These are phyloP conservation scores for Metarhizium guizhouense DNA, from an alignment of 2,329 filamentous ascomycete genomes.

Conservation along the genomic window DNA sequence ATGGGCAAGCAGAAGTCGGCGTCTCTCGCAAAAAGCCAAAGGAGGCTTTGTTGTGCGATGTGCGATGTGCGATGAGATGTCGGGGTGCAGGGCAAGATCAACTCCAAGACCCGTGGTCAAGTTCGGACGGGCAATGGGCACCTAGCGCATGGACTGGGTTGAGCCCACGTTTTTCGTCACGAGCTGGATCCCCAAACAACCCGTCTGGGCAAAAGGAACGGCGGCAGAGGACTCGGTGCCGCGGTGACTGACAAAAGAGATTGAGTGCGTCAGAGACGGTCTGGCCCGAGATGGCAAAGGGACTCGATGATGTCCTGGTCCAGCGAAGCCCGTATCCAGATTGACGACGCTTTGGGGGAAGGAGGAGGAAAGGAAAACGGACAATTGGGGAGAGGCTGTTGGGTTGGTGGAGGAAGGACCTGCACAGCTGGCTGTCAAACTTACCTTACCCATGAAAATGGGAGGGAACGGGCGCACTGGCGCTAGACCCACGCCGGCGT, in stretches of 20 bases:
- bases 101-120: conserved; percentile 1
- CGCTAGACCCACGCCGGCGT: conserved; percentile 20
- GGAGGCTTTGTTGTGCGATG: not conserved
- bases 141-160: conserved; percentile 7
- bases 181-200: not conserved
- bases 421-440: conserved; percentile 29
- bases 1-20: not conserved
- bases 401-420: conserved; percentile 30
- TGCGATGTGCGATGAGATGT: not conserved
- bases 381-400: conserved; percentile 29
- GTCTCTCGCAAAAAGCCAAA: not conserved
- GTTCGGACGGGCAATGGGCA: not conserved
- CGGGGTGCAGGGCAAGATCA: not conserved
- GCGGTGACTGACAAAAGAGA: not conserved
- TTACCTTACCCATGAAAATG: conserved; percentile 34
- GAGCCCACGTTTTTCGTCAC: conserved; percentile 4
- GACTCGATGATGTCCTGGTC: conserved; percentile 11
- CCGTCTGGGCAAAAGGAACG: not conserved
- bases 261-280: not conserved
- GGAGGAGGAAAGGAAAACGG: conserved; percentile 23
- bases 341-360: conserved; percentile 23
- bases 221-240: conserved; percentile 2
- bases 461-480: conserved; percentile 26
- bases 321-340: conserved; percentile 22
- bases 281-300: conserved; percentile 3